Base-by-base conservation (phyloP, 768 basidiomycete species). In the Leccinum sublutescens region DNA sequence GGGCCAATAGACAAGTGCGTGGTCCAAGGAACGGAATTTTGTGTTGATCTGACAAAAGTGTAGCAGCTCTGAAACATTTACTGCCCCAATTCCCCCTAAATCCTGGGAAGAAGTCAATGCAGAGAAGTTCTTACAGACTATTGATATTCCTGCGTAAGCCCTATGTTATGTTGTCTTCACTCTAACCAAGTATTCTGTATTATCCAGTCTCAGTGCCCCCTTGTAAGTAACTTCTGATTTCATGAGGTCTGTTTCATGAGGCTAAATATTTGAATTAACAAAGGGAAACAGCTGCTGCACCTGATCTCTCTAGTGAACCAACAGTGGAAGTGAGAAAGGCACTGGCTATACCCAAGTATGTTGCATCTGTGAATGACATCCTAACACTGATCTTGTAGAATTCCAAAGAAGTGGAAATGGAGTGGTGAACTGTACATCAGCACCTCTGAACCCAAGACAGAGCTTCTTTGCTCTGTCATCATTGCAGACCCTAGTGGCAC, bases 371-470 rank as follows among this genome's bases (percentile, higher is more conserved):
- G 29, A 17, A 43, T 49, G 2, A 47, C 43, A 45, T 45, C 21
- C 14, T 25, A 29, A 27, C 23, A 49, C 48, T 49, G 23, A 17
- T 38, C 43, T 53, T 45, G 2, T 56, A 88, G 86, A 62, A 82
- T 84, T 43, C 76, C 76, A 21, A 84, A 83, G 66, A 81, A 81
- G 55, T 90, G 83, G 83, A 84, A 77, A 62, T 89, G 89, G 88
- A 73, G 77, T 38, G 88, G 87, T 23, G 73, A 81, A 21, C 73
- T 89, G 29, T 77, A 78, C 55, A 75, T 82, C 21, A 75, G 74
- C 25, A 70, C 71, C 2, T 69, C 69, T 19, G 67, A 72, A 5
- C 74, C 73, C 21, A 70, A 72, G 23, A 68, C 76, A 27, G 78
- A 84, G 56, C 71, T 71, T 7, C 63, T 86, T 0, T 86, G 86